Conservation (phyloP, 768 basidiomycete species). For the Trametes villosa region DNA sequence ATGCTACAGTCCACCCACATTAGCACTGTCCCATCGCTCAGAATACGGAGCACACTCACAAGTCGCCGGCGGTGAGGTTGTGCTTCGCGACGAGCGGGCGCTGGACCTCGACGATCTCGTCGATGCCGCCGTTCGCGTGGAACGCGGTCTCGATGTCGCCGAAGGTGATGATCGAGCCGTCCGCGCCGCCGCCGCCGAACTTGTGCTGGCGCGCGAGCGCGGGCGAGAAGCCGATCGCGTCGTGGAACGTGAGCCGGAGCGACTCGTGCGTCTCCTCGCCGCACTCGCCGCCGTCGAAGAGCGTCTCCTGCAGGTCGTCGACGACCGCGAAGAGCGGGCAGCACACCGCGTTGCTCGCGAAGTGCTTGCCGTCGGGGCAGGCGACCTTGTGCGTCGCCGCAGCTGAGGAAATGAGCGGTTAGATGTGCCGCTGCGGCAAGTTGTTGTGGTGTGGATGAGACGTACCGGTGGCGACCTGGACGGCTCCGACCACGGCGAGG, state of each 20-base stretch:
- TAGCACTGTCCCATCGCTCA: neutral
- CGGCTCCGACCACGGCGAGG: neutral
- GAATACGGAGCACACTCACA: constrained; percentile 3
- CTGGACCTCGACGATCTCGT: constrained; percentile 28
- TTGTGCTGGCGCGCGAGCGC: constrained; percentile 6
- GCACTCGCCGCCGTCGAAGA: constrained; percentile 39
- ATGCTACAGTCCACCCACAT: constrained; percentile 16
- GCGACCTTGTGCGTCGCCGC: constrained; percentile 19
- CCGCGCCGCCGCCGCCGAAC: constrained; percentile 30
- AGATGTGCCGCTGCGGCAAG: no score
- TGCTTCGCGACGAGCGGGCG: constrained; percentile 22
- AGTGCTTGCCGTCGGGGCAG: constrained; percentile 13
- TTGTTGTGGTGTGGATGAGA: no score
- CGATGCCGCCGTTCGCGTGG: constrained; percentile 31
- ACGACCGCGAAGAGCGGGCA: constrained; percentile 13
- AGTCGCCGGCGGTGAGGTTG: constrained; percentile 28
- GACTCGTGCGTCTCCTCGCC: constrained; percentile 37
- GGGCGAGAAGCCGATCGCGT: constrained; percentile 24
- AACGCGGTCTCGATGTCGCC: constrained; percentile 27
- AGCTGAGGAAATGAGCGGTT: neutral
- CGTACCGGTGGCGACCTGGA: constrained; percentile 6
- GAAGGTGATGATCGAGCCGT: constrained; percentile 31
- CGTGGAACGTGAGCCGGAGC: constrained; percentile 32
- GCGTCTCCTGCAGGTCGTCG: constrained; percentile 32
- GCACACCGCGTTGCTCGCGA: constrained; percentile 10